These are phyloP conservation scores for Taphrina flavorubra DNA, from an alignment of 1,139 yeast species.

Conservation along the genomic window DNA sequence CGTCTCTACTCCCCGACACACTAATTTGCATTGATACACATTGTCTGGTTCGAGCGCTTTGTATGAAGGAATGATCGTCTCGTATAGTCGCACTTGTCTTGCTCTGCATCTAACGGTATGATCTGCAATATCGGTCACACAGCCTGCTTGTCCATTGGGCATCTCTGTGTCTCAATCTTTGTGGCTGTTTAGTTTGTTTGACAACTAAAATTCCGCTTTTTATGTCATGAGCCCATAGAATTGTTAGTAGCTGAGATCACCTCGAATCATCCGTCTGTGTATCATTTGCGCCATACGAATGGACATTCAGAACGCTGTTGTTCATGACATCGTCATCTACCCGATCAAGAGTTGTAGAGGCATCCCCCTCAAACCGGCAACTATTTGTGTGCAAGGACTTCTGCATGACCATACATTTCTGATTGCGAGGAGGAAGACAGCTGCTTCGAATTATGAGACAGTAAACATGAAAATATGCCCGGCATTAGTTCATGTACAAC, in stretches of 20 bases:
- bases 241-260: no score
- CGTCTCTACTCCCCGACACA: no score
- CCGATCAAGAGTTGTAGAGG: conserved; percentile 25
- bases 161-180: neutral
- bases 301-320: neutral
- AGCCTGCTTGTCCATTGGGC: neutral
- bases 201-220: neutral
- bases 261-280: neutral
- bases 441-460: conserved; percentile 5
- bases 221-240: no score
- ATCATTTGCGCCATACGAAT: neutral
- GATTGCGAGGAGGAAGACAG: neutral
- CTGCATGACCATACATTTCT: conserved; percentile 23
- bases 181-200: neutral
- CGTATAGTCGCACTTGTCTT: no score
- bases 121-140: neutral
- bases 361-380: conserved; percentile 3
- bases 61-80: no score
- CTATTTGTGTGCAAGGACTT: conserved; percentile 20
- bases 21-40: no score
- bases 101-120: no score
- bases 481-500: conserved; percentile 18
- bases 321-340: conserved; percentile 16
- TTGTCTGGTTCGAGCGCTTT: no score
- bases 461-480: conserved; percentile 26